These are phyloP conservation scores for Mortierella hygrophila DNA, from an alignment of 192 early-diverging fungal genomes.

Conservation along the genomic window DNA sequence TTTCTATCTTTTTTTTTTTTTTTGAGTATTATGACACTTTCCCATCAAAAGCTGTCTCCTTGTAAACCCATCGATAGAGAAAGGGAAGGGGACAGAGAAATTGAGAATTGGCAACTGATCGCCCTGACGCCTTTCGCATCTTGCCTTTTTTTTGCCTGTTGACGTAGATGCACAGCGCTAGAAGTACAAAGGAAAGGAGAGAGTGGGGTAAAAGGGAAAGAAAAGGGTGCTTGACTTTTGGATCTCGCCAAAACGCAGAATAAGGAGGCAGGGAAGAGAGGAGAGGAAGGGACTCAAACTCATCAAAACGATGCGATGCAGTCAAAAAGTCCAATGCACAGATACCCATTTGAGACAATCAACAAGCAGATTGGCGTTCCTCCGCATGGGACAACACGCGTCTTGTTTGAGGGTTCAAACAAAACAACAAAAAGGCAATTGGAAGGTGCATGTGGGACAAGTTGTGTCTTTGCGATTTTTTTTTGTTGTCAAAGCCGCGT, in stretches of 20 bases:
- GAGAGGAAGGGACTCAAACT: not conserved
- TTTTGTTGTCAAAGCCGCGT: not conserved
- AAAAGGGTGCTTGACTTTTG: not conserved
- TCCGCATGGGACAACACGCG: not conserved
- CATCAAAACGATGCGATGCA: not conserved
- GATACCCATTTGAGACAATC: not conserved
- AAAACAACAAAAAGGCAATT: not conserved
- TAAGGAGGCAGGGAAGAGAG: not conserved
- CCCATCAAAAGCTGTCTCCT: not conserved
- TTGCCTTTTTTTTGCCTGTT: not conserved
- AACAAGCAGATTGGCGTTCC: not conserved
- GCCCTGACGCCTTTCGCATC: not conserved
- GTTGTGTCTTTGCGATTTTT: not conserved
- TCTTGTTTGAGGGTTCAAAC: not conserved
- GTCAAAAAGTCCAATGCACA: not conserved
- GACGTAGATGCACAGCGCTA: slow-evolving; percentile 3
- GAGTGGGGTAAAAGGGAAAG: not conserved
- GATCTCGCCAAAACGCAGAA: not conserved
- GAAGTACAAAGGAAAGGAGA: not conserved
- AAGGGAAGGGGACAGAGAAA: not conserved
- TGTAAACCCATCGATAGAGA: not conserved
- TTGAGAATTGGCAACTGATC: not conserved
- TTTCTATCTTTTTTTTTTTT: not conserved
- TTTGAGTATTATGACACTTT: not conserved
- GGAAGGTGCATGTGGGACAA: not conserved